Base-by-base conservation (phyloP, 192 early-diverging fungal species). In the Glomus cerebriforme region DNA sequence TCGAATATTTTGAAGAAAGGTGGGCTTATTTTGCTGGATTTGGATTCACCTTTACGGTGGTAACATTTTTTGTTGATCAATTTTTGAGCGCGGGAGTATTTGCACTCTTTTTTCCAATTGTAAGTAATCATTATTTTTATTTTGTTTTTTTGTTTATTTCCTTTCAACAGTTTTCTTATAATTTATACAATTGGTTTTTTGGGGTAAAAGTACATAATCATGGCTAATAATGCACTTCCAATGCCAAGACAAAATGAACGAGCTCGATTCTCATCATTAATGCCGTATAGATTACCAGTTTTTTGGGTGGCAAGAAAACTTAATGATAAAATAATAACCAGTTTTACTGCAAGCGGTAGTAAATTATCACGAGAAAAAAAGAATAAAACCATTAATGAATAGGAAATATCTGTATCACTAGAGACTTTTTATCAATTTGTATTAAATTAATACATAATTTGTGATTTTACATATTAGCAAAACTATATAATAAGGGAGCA, bases 1-100 rank as follows among this genome's bases (percentile, higher is more conserved):
- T 91, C 19, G 87, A 85, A 13, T 89, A 87, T 69, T 84, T 92
- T 77, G 91, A 92, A 81, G 65, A 71, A 59, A 81, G 81, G 10
- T 92, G 88, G 90, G 81, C 85, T 24, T 92, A 92, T 64, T 92
- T 91, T 82, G 49, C 83, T 22, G 91, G 91, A 45, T 92, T 92
- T 80, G 90, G 88, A 3, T 80, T 89, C 19, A 83, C 84, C 0
- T 82, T 81, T 63, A 84, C 88, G 2, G 13, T 81, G 17, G 49
- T 79, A 22, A 88, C 87, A 2, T 89, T 86, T 76, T 89, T 89
- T 77, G 83, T 85, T 45, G 81, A 86, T 58, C 73, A 68, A 73
- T 82, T 87, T 72, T 78, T 87, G 27, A 85, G 80, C 45, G 82
- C 83, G 13, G 87, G 85, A 0, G 63, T 89, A 10, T 89, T 86